These are phyloP conservation scores for Termitomyces sp. DNA, from an alignment of 768 basidiomycete species.

Conservation along the genomic window DNA sequence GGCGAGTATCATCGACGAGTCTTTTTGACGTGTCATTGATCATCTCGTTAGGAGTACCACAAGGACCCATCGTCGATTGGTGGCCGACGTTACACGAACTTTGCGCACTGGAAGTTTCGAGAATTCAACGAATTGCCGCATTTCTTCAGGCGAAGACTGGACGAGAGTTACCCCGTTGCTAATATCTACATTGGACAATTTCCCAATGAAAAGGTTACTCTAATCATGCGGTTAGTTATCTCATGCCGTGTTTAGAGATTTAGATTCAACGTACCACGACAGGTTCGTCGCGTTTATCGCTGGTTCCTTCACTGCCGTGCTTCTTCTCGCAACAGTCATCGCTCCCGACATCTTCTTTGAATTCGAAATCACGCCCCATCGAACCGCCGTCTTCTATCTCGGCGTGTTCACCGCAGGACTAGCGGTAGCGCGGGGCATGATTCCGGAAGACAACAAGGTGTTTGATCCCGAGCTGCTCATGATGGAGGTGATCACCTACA, in stretches of 20 bases:
- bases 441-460: constrained; percentile 88
- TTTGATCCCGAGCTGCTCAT: constrained; percentile 93
- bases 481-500: constrained; percentile 88
- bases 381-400: constrained; percentile 92
- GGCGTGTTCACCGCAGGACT: constrained; percentile 83
- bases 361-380: constrained; percentile 91
- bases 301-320: constrained; percentile 94
- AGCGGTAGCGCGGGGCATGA: constrained; percentile 90
- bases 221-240: constrained; percentile 77
- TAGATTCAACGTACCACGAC: background rate
- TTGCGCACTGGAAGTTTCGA: constrained; percentile 96
- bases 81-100: constrained; percentile 87
- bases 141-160: constrained; percentile 78
- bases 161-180: constrained; percentile 84
- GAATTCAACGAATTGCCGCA: constrained; percentile 99
- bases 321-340: constrained; percentile 84
- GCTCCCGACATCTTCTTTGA: constrained; percentile 92
- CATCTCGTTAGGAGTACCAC: constrained; percentile 81
- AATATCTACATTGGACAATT: constrained; percentile 98
- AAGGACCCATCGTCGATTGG: constrained; percentile 96
- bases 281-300: constrained; percentile 96
- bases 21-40: constrained; percentile 3
- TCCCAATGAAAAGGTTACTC: constrained; percentile 87
- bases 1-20: constrained; percentile 38
- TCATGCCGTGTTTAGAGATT: background rate